Percentiles rank a stretch among this genome's conserved stretches.
phyloP scores from a whole-genome alignment of 192 early-diverging fungal species.

The Glomus cerebriforme region DNA sequence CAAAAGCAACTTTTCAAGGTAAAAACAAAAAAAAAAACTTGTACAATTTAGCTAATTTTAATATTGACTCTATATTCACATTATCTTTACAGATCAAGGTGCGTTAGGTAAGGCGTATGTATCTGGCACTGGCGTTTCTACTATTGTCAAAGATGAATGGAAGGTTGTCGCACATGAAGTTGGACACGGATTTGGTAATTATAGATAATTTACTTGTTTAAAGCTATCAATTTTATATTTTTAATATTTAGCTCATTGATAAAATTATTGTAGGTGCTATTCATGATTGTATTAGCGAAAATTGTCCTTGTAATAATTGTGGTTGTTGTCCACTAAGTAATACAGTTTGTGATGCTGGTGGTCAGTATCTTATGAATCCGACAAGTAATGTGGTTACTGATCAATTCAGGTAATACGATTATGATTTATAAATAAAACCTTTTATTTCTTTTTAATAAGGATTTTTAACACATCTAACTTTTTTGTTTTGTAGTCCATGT shows the following conservation, averaged over 20 bases:
- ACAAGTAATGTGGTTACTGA: slow-evolving; percentile 62
- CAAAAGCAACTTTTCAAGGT: slow-evolving; percentile 51
- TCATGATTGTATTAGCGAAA: slow-evolving; percentile 79
- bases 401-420: slow-evolving; percentile 68
- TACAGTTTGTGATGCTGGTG: slow-evolving; percentile 64
- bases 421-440: slow-evolving; percentile 36
- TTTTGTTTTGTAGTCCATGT: slow-evolving; percentile 32
- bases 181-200: slow-evolving; percentile 73
- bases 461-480: neutral
- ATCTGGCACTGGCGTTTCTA: slow-evolving; percentile 84
- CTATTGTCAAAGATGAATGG: slow-evolving; percentile 86
- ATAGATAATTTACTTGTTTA: neutral
- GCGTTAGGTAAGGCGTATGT: slow-evolving; percentile 53
- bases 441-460: slow-evolving; percentile 48
- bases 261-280: slow-evolving; percentile 63
- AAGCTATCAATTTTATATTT: slow-evolving; percentile 9
- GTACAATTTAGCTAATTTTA: neutral
- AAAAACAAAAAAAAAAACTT: slow-evolving; percentile 24
- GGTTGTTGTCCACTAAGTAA: slow-evolving; percentile 74
- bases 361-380: slow-evolving; percentile 76
- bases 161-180: slow-evolving; percentile 95
- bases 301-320: slow-evolving; percentile 62
- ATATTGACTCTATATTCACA: neutral
- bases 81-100: slow-evolving; percentile 12
- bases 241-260: neutral